Conservation (phyloP, 2,329 filamentous ascomycete genomes). For the Aspergillus hortae region DNA sequence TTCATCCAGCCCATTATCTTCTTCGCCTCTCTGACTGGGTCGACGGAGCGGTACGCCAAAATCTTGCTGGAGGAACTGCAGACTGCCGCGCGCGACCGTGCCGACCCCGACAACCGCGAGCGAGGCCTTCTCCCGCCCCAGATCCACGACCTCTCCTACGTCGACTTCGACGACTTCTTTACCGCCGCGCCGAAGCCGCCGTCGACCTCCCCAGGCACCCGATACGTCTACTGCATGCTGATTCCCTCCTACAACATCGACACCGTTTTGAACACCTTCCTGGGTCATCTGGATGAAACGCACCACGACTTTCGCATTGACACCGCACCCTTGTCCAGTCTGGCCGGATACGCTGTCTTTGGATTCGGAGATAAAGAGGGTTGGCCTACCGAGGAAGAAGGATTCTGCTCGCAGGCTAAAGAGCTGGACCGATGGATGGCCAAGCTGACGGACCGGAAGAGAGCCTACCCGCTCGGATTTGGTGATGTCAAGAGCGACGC, state of each 20-base stretch:
- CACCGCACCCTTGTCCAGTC: constrained; percentile 70
- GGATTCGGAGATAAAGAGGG: constrained; percentile 87
- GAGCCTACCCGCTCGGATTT: constrained; percentile 84
- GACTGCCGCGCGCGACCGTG: constrained; percentile 30
- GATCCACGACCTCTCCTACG: constrained; percentile 73
- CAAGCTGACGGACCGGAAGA: constrained; percentile 80
- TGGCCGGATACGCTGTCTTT: constrained; percentile 89
- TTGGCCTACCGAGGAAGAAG: constrained; percentile 86
- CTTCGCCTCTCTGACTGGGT: constrained; percentile 83
- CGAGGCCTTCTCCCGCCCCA: constrained; percentile 54
- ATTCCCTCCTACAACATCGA: constrained; percentile 95
- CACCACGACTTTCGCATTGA: constrained; percentile 97
- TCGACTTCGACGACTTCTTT: constrained; percentile 93
- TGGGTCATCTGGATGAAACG: constrained; percentile 84
- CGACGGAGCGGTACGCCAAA: constrained; percentile 70
- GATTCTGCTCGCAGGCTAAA: constrained; percentile 89
- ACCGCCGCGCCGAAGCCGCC: constrained; percentile 65
- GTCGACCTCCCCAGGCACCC: constrained; percentile 45
- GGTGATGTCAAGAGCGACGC: constrained; percentile 79
- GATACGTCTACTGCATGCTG: constrained; percentile 78
- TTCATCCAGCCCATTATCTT: constrained; percentile 69
- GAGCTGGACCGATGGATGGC: constrained; percentile 96
- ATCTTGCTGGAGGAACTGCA: constrained; percentile 58
- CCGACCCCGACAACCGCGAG: constrained; percentile 21
- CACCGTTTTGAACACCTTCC: constrained; percentile 80